Base-by-base conservation (phyloP, 2,329 filamentous ascomycete genomes). In the Fusarium falciforme region DNA sequence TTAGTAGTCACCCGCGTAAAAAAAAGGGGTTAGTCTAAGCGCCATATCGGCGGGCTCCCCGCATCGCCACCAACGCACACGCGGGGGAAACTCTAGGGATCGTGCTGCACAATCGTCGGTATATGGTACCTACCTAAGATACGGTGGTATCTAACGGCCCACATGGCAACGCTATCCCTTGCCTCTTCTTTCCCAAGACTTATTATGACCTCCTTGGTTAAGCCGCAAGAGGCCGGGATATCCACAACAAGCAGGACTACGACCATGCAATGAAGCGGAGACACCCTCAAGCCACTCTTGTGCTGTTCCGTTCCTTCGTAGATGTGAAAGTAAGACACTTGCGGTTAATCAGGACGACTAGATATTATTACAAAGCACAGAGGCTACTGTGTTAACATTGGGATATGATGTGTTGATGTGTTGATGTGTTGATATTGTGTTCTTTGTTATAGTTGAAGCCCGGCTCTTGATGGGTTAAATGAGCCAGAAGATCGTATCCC, bases 401-500 rank as follows among this genome's bases (percentile, higher is more conserved):
- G 27, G 27, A 29, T 29, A 29, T 29, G 27, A 29, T 20, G 20
- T 20, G 20, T 20, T 20, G 20, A 20, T 20, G 20, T 20, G 20
- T 20, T 20, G 27, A 29, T 29, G 27, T 9, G 27, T 29, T 29
- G 8, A 29, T 29, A 29, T 29, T 29, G 27, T 29, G 27, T 2
- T 29, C 27, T 29, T 29, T 29, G 8, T 29, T 8, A 29, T 9
- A 29, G 9, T 29, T 29, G 27, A 29, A 29, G 27, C 27, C 27
- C 8, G 27, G 27, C 27, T 7, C 27, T 29, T 9, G 9, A 29
- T 29, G 9, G 27, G 27, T 9, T 29, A 29, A 29, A 8, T 29
- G 27, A 29, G 27, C 8, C 8, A 29, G 66, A 73, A 11, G 70
- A 73, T n/a, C 63, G 66, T 1, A 60, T 73, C 3, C 11, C 70